Evolutionary conservation across 306 rosid genomes (phyloP).

Genomic region (Cucumis cinereus): DNA sequence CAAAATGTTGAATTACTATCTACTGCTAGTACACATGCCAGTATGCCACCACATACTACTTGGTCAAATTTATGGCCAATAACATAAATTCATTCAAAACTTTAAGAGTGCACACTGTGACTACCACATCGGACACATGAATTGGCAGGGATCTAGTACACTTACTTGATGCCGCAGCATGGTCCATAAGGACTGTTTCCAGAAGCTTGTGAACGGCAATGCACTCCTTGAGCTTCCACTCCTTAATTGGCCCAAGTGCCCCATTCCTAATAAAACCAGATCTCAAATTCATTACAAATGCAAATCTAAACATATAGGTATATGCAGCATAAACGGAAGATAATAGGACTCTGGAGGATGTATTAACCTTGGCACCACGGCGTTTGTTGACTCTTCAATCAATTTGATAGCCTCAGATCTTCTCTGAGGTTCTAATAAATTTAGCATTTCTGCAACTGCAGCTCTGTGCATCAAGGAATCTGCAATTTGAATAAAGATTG

Average conservation of each 20-base stretch:
- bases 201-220: slow-evolving; percentile 70
- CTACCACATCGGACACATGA: background rate
- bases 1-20: background rate
- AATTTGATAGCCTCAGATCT: slow-evolving; percentile 65
- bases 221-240: slow-evolving; percentile 76
- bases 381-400: slow-evolving; percentile 62
- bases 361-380: slow-evolving; percentile 44
- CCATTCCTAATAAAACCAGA: slow-evolving; percentile 39
- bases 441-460: slow-evolving; percentile 67
- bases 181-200: slow-evolving; percentile 43
- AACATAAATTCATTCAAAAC: background rate
- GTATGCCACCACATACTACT: background rate
- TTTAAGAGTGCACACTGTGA: background rate
- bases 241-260: slow-evolving; percentile 49
- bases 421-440: slow-evolving; percentile 49
- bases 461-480: slow-evolving; percentile 92
- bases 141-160: background rate
- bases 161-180: slow-evolving; percentile 64
- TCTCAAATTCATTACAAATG: background rate
- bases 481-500: slow-evolving; percentile 20
- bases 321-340: background rate
- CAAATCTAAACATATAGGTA: background rate
- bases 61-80: background rate
- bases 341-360: background rate
- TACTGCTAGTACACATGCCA: background rate